phyloP scores from a whole-genome alignment of 306 rosid species.

The Cyamopsis tetragonoloba region DNA sequence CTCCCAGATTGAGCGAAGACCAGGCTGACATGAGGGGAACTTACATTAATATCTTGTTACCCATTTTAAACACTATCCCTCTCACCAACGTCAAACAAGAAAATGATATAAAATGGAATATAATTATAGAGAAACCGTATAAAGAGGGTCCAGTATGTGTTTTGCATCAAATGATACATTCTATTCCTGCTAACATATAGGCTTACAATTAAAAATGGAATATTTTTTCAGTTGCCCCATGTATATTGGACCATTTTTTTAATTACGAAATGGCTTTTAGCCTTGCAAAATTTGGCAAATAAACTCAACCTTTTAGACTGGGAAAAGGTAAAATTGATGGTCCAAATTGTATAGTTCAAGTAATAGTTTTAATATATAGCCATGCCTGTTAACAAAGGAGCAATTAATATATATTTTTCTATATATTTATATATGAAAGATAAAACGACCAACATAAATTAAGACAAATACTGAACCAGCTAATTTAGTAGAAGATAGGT shows the following conservation, averaged over 20 bases:
- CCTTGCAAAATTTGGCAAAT: conserved; percentile 16
- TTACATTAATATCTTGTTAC: conserved; percentile 26
- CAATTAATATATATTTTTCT: not conserved
- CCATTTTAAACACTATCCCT: conserved; percentile 13
- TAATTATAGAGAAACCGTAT: conserved; percentile 5
- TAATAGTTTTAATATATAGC: conserved; percentile 3
- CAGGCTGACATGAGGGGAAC: conserved; percentile 53
- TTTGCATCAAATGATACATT: conserved; percentile 12
- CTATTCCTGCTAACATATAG: conserved; percentile 11
- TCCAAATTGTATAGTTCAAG: not conserved
- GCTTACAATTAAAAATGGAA: conserved; percentile 13
- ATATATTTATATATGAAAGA: no score
- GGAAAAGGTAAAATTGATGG: conserved; percentile 4
- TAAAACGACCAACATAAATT: not conserved
- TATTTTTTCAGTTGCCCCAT: not conserved
- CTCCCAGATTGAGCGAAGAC: conserved; percentile 99
- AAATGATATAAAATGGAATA: conserved; percentile 2
- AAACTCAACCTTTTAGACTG: conserved; percentile 8
- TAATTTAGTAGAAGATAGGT: conserved; percentile 4
- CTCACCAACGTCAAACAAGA: not conserved
- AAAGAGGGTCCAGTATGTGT: not conserved
- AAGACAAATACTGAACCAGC: not conserved
- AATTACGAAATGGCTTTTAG: conserved; percentile 9
- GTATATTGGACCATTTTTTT: conserved; percentile 4
- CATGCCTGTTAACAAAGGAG: not conserved